Conservation (phyloP, 495 filamentous ascomycete species). For the Trichoderma reesei region DNA sequence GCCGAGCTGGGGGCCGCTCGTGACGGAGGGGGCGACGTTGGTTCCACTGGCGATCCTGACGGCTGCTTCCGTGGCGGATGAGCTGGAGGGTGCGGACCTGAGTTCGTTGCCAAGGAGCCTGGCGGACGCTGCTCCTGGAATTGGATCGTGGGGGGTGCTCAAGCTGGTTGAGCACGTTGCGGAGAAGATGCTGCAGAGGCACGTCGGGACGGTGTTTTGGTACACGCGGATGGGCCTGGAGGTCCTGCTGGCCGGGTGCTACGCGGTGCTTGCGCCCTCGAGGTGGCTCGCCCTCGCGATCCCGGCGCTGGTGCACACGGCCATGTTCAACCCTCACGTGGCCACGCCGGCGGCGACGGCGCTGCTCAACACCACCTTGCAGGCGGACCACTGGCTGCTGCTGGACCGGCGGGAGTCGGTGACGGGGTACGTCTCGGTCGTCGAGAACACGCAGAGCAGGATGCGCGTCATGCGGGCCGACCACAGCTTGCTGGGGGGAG, state of each 20-base stretch:
- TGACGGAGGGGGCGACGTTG: conserved; percentile 62
- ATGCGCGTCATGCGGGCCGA: conserved; percentile 87
- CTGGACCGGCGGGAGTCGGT: conserved; percentile 71
- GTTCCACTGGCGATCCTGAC: conserved; percentile 64
- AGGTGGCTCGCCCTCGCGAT: conserved; percentile 52
- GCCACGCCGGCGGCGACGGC: conserved; percentile 39
- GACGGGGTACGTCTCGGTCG: conserved; percentile 86
- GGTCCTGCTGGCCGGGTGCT: conserved; percentile 50
- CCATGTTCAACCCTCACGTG: conserved; percentile 63
- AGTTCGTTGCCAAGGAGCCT: conserved; percentile 42
- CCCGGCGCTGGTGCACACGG: conserved; percentile 61
- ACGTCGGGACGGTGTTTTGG: conserved; percentile 50
- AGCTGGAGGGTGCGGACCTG: conserved; percentile 52
- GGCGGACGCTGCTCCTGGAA: conserved; percentile 46
- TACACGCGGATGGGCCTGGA: conserved; percentile 66
- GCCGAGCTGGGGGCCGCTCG: conserved; percentile 57
- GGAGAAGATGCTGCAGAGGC: conserved; percentile 38
- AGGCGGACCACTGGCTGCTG: conserved; percentile 46
- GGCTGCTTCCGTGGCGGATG: conserved; percentile 51
- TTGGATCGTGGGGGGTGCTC: conserved; percentile 57
- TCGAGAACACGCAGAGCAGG: conserved; percentile 58
- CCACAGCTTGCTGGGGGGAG: conserved; percentile 88
- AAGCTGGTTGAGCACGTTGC: conserved; percentile 45
- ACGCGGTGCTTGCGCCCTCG: conserved; percentile 56
- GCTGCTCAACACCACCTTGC: conserved; percentile 54